phyloP scores from a whole-genome alignment of 192 early-diverging fungal species.

The Coemansia sp. region DNA sequence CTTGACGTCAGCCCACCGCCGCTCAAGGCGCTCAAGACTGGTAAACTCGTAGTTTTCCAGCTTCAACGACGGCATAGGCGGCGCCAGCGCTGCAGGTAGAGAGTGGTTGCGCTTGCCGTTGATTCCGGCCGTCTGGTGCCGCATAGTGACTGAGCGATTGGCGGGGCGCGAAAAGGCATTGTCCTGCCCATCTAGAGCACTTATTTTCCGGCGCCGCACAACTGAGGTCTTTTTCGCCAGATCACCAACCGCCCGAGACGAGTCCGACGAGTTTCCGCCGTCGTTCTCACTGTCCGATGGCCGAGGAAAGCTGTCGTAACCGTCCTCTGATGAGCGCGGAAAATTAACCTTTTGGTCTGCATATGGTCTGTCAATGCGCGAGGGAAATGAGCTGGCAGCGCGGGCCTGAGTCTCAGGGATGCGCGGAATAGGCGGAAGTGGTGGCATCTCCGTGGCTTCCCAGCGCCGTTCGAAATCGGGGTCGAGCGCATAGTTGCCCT shows the following conservation, averaged over 20 bases:
- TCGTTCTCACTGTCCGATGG: neutral
- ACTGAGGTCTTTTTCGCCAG: neutral
- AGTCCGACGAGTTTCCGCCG: neutral
- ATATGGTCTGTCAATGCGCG: conserved; percentile 2
- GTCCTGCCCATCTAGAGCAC: conserved; percentile 2
- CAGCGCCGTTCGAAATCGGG: conserved; percentile 25
- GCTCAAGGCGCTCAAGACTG: conserved; percentile 50
- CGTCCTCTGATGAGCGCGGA: conserved; percentile 29
- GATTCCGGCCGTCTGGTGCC: neutral
- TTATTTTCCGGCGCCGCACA: conserved; percentile 8
- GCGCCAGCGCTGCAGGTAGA: conserved; percentile 34
- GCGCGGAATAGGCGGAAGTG: conserved; percentile 36
- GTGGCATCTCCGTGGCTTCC: conserved; percentile 30
- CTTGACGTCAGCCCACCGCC: conserved; percentile 47
- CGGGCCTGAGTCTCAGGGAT: neutral
- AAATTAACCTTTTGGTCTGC: conserved; percentile 23
- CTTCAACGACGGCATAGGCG: conserved; percentile 18
- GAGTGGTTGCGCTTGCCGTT: conserved; percentile 51
- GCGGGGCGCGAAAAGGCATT: conserved; percentile 11
- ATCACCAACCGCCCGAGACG: no score
- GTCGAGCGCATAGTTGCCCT: conserved; percentile 39
- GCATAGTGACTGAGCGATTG: neutral
- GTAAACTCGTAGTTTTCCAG: conserved; percentile 53
- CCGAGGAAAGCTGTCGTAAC: neutral
- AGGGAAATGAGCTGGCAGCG: conserved; percentile 15